Percentiles rank a stretch among this genome's conserved stretches.
These are phyloP conservation scores for Naumovozyma dairenensis DNA, from an alignment of 805 yeast species.

Conservation along the genomic window DNA sequence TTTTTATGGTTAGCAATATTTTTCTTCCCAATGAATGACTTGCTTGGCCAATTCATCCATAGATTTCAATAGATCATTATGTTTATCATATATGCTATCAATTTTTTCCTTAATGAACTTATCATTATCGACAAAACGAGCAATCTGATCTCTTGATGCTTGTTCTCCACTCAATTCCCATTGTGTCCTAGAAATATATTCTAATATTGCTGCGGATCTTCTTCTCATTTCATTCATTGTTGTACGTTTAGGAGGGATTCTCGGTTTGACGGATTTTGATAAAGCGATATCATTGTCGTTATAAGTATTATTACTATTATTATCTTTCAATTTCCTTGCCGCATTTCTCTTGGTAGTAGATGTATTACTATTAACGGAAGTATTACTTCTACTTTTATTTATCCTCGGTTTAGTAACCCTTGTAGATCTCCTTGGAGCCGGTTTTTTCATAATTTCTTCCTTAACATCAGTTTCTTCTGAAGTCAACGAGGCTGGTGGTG, in stretches of 20 bases:
- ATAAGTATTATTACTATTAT: not conserved
- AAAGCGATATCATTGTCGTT: slow-evolving; percentile 34
- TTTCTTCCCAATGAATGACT: slow-evolving; percentile 68
- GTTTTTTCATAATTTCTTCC: not conserved
- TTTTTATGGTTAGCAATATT: no score
- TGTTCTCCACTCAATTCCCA: slow-evolving; percentile 68
- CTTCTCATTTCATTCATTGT: slow-evolving; percentile 73
- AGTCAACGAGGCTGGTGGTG: not conserved
- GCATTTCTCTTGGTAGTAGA: no score
- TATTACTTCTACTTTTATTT: no score
- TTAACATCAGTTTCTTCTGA: not conserved
- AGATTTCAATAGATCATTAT: slow-evolving; percentile 46
- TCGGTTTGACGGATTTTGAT: slow-evolving; percentile 67
- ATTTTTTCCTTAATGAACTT: slow-evolving; percentile 29
- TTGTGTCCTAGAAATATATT: slow-evolving; percentile 79
- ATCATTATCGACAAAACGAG: slow-evolving; percentile 35
- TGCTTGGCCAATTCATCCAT: slow-evolving; percentile 66
- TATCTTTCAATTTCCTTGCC: no score
- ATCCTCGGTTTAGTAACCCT: not conserved
- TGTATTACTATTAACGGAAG: no score
- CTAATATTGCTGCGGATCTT: slow-evolving; percentile 79
- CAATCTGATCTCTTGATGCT: slow-evolving; percentile 39
- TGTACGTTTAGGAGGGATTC: slow-evolving; percentile 64
- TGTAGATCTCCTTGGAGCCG: not conserved
- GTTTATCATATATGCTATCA: slow-evolving; percentile 37